These are phyloP conservation scores for Aristolochia californica DNA, from an alignment of 164 flowering plant species.

Conservation along the genomic window DNA sequence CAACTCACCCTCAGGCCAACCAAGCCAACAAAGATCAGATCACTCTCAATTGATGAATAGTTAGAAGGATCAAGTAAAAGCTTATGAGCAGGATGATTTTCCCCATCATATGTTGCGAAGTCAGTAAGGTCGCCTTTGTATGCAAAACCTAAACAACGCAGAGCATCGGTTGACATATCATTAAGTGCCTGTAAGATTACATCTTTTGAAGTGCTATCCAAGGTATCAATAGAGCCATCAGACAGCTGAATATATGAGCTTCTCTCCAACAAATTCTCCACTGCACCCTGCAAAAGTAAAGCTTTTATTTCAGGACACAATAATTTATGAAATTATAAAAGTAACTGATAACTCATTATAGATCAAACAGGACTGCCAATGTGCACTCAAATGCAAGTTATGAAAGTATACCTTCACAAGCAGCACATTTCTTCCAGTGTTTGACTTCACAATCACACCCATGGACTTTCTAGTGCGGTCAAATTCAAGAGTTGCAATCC, in stretches of 20 bases:
- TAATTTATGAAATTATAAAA: not conserved
- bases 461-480: conserved; percentile 92
- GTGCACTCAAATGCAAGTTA: not conserved
- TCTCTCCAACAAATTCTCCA: conserved; percentile 80
- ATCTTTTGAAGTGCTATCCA: conserved; percentile 39
- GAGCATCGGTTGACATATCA: conserved; percentile 63
- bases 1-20: conserved; percentile 80
- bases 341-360: not conserved
- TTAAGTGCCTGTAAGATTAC: conserved; percentile 38
- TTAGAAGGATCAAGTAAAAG: conserved; percentile 68
- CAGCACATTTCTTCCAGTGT: conserved; percentile 53
- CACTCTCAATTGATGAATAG: conserved; percentile 72
- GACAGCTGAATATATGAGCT: conserved; percentile 61
- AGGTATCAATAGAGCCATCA: conserved; percentile 64
- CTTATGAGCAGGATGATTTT: conserved; percentile 86
- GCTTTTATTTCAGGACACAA: not conserved
- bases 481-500: conserved; percentile 95
- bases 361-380: not conserved
- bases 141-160: conserved; percentile 93
- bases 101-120: conserved; percentile 72
- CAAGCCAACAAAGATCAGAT: conserved; percentile 76
- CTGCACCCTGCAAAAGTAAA: conserved; percentile 71
- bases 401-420: conserved; percentile 61
- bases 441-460: conserved; percentile 79
- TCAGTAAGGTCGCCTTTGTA: conserved; percentile 74